Conservation (phyloP, 805 yeast genomes). For the Saccharomycopsis oosterbeekiorum region DNA sequence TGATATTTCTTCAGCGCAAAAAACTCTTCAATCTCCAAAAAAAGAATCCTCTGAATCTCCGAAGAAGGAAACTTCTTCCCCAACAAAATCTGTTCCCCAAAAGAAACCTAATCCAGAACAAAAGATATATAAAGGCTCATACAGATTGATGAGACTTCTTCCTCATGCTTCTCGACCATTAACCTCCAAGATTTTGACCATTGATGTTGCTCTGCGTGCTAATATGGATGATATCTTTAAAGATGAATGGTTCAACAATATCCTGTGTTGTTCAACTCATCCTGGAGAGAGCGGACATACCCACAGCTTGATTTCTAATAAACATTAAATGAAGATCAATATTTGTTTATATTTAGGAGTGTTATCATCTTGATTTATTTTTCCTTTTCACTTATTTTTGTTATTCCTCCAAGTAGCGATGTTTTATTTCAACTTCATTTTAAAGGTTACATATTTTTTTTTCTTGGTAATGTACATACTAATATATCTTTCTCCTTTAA, state of each 20-base stretch:
- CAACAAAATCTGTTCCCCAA: not conserved
- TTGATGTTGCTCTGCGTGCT: conserved; percentile 55
- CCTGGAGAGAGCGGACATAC: conserved; percentile 35
- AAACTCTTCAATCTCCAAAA: not conserved
- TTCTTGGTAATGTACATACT: not conserved
- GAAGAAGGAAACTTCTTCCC: not conserved
- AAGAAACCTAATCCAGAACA: not conserved
- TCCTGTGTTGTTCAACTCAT: conserved; percentile 49
- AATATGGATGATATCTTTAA: conserved; percentile 52
- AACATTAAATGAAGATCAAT: not conserved
- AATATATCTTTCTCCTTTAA: not conserved
- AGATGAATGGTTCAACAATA: conserved; percentile 64
- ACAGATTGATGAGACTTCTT: conserved; percentile 65
- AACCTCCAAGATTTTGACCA: conserved; percentile 51
- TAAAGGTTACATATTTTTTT: not conserved
- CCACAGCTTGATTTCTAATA: conserved; percentile 34
- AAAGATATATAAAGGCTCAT: conserved; percentile 47
- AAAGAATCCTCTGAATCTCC: not conserved
- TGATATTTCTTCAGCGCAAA: not conserved
- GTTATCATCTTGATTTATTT: not conserved
- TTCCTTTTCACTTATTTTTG: not conserved
- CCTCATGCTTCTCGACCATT: conserved; percentile 82
- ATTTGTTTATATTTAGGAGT: not conserved
- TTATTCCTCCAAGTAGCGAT: not conserved
- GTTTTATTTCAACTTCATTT: not conserved